A percentile compares a stretch with the other conserved stretches of the same genome.
Conservation (phyloP, 805 yeast genomes). For the Pichia occidentalis region DNA sequence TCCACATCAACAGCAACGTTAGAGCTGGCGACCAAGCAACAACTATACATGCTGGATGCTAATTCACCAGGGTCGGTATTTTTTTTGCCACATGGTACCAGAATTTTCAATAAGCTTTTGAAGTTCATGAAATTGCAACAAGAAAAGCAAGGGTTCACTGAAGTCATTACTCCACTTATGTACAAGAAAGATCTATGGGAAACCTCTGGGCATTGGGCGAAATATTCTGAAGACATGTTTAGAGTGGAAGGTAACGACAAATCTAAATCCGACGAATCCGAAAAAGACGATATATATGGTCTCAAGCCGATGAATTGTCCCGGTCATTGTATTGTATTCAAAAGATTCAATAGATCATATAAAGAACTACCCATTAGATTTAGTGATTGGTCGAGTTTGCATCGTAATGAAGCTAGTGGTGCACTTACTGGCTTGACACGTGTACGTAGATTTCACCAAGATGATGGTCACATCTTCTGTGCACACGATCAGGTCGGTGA, state of each 20-base stretch:
- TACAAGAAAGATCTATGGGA: slow-evolving; percentile 83
- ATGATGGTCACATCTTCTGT: slow-evolving; percentile 96
- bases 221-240: slow-evolving; percentile 93
- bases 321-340: slow-evolving; percentile 81
- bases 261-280: slow-evolving; percentile 31
- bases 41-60: slow-evolving; percentile 70
- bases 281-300: slow-evolving; percentile 47
- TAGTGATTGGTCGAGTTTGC: slow-evolving; percentile 87
- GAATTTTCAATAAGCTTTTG: slow-evolving; percentile 72
- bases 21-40: slow-evolving; percentile 57
- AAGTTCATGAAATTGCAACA: slow-evolving; percentile 84
- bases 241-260: slow-evolving; percentile 59
- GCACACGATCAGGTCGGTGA: slow-evolving; percentile 62
- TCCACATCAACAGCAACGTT: slow-evolving; percentile 31
- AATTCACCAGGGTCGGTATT: slow-evolving; percentile 88
- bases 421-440: slow-evolving; percentile 89
- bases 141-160: slow-evolving; percentile 73
- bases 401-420: slow-evolving; percentile 92
- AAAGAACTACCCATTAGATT: slow-evolving; percentile 80
- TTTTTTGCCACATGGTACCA: slow-evolving; percentile 88
- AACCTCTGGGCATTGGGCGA: slow-evolving; percentile 92
- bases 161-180: slow-evolving; percentile 87
- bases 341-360: slow-evolving; percentile 69
- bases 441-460: slow-evolving; percentile 94
- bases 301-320: slow-evolving; percentile 50